Conservation (phyloP, 2,329 filamentous ascomycete genomes). For the Xylariaceae sp. region DNA sequence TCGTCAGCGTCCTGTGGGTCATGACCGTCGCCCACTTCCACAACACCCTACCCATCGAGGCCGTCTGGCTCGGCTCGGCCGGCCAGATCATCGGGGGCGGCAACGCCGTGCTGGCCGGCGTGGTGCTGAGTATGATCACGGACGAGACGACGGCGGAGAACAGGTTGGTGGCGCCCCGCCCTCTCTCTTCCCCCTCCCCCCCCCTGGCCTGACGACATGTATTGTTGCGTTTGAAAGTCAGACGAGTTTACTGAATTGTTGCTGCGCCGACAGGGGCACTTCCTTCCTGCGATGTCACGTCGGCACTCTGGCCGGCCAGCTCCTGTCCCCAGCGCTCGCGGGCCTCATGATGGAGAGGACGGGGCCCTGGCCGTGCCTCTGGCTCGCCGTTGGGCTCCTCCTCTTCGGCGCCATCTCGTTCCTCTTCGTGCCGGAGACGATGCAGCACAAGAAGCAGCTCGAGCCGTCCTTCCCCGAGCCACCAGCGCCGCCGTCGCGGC, state of each 20-base stretch:
- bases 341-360: conserved; percentile 27
- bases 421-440: conserved; percentile 21
- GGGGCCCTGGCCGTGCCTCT: conserved; percentile 24
- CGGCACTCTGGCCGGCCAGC: conserved; percentile 24
- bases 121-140: conserved; percentile 27
- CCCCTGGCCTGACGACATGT: no score
- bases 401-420: conserved; percentile 8
- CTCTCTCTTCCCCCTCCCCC: neutral
- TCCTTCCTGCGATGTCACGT: conserved; percentile 26
- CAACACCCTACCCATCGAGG: neutral
- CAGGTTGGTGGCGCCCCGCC: conserved; percentile 16
- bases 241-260: no score
- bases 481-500: no score
- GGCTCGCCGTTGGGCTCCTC: conserved; percentile 9
- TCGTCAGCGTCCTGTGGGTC: neutral
- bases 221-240: no score
- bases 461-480: neutral
- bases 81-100: conserved; percentile 30
- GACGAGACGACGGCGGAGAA: conserved; percentile 26
- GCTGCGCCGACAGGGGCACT: neutral
- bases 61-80: conserved; percentile 26
- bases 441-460: conserved; percentile 5
- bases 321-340: conserved; percentile 29
- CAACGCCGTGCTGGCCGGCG: conserved; percentile 22
- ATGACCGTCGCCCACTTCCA: neutral